phyloP scores from a whole-genome alignment of 768 basidiomycete species.

The Fibroporia radiculosa region DNA sequence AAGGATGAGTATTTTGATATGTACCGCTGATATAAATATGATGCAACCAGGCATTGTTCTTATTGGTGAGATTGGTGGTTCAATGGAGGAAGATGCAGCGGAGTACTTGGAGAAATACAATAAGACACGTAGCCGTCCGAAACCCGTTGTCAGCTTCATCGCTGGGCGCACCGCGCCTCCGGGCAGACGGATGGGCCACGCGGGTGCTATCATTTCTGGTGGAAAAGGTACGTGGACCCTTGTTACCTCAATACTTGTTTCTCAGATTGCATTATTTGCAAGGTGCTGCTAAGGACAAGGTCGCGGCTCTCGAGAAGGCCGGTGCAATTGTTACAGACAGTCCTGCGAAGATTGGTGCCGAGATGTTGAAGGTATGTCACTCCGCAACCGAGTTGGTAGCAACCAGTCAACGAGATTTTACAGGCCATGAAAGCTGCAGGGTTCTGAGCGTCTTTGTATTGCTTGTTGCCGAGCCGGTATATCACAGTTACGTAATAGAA shows the following conservation, averaged over 20 bases:
- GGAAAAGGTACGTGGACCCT: slow-evolving; percentile 78
- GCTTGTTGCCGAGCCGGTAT: background rate
- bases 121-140: slow-evolving; percentile 76
- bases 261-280: background rate
- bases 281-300: slow-evolving; percentile 93
- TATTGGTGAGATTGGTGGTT: slow-evolving; percentile 98
- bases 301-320: slow-evolving; percentile 81
- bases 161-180: slow-evolving; percentile 97
- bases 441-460: slow-evolving; percentile 22
- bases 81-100: slow-evolving; percentile 99
- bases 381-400: background rate
- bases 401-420: slow-evolving; percentile 5
- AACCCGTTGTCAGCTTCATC: slow-evolving; percentile 97
- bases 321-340: slow-evolving; percentile 92
- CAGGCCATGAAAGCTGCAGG: slow-evolving; percentile 79
- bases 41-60: slow-evolving; percentile 95
- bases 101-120: slow-evolving; percentile 93
- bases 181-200: slow-evolving; percentile 96
- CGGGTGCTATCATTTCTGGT: slow-evolving; percentile 96
- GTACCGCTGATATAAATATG: too few relatives aligned
- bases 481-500: slow-evolving; percentile 4
- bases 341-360: slow-evolving; percentile 87
- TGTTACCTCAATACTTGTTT: too few relatives aligned
- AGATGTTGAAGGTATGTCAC: slow-evolving; percentile 75
- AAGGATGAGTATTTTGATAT: too few relatives aligned